phyloP scores from a whole-genome alignment of 192 early-diverging fungal genomes.

The Coemansia biformis region DNA sequence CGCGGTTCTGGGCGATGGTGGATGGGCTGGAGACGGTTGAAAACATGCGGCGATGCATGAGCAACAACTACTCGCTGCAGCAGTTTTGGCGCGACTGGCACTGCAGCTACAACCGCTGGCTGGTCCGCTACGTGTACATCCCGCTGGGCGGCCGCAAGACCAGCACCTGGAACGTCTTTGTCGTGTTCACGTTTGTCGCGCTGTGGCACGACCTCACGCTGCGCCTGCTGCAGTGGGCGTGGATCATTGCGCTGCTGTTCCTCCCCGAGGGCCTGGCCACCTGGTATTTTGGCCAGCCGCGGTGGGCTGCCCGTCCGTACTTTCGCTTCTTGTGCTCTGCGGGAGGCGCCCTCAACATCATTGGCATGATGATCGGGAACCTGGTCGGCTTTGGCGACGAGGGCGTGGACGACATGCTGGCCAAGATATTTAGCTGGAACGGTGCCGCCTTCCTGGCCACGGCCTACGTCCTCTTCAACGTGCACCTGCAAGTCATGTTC shows the following conservation, averaged over 20 bases:
- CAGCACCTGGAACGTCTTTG: conserved; percentile 70
- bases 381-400: conserved; percentile 95
- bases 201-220: conserved; percentile 94
- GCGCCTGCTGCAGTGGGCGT: conserved; percentile 83
- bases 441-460: conserved; percentile 51
- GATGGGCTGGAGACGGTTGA: conserved; percentile 86
- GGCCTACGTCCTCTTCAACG: conserved; percentile 54
- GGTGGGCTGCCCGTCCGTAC: conserved; percentile 39
- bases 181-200: conserved; percentile 95
- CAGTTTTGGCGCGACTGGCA: conserved; percentile 98
- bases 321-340: conserved; percentile 75
- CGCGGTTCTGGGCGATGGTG: conserved; percentile 90
- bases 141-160: conserved; percentile 79
- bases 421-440: conserved; percentile 52
- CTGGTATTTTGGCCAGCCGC: conserved; percentile 37
- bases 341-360: conserved; percentile 82
- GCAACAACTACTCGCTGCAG: conserved; percentile 89
- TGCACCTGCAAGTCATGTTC: conserved; percentile 73
- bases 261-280: conserved; percentile 75
- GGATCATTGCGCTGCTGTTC: conserved; percentile 82
- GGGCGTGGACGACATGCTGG: conserved; percentile 70
- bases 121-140: conserved; percentile 81
- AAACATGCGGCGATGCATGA: conserved; percentile 96
- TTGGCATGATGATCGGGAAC: conserved; percentile 93
- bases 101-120: conserved; percentile 87